Base-by-base conservation (phyloP, 1,139 yeast genomes). In the Hansenula lynferdii region DNA sequence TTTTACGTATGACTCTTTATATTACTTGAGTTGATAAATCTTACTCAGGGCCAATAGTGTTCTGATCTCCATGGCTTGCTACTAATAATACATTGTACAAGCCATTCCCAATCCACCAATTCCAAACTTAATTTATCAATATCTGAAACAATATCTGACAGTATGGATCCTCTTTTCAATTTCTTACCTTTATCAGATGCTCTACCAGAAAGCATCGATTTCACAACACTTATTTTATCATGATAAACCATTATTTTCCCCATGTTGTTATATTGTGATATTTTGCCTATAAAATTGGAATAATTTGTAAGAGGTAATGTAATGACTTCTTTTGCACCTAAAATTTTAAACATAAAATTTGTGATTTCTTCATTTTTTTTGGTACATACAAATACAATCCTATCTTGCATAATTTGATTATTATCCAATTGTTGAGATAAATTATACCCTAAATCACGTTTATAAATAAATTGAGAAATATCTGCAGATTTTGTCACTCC, bases 1-100 rank as follows among this genome's bases (percentile, higher is more conserved):
- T n/a, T n/a, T n/a, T n/a, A n/a, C n/a, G n/a, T n/a, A n/a, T n/a
- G n/a, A n/a, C n/a, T n/a, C n/a, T n/a, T n/a, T n/a, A n/a, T n/a
- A n/a, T n/a, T n/a, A n/a, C n/a, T n/a, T n/a, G n/a, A n/a, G n/a
- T n/a, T 11, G 11, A 24, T 12, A 6, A 11, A 16, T 28, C 6
- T 20, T 20, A 20, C 8, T 20, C 12, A 6, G 12, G 12, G 6
- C 10, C 12, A 21, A 14, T 22, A 27, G 2, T n/a, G 17, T 5
- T 19, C 17, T 2, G 53, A 47, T 8, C 31, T 31, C 54, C 54
- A 49, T 4, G 53, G 43, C 32, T 42, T 40, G 12, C 67, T 65
- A 51, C 75, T 73, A n/a, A 82, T 79, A 9, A 80, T 70, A 50
- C 86, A 75, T 48, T 83, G 90, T 1, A 82, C 85, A 1, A 81